Conservation (phyloP, 2,329 filamentous ascomycete species). For the Fusarium guadeloupense region DNA sequence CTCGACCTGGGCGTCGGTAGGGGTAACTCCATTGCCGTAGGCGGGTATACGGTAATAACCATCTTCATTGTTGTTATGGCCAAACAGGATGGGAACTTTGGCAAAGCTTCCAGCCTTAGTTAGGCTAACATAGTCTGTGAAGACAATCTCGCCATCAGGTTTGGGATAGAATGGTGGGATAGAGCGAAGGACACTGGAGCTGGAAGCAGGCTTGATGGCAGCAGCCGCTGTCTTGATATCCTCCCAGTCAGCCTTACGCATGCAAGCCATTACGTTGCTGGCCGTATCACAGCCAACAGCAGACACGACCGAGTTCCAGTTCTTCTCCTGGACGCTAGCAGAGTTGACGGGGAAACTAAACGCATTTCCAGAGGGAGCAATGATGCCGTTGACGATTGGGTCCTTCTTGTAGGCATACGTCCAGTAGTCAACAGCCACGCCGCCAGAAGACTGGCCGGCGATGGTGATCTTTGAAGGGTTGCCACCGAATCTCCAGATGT, state of each 20-base stretch:
- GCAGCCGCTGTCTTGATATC: conserved; percentile 51
- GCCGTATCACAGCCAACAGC: conserved; percentile 50
- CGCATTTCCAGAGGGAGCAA: conserved; percentile 57
- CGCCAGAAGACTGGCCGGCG: conserved; percentile 48
- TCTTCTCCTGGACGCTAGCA: conserved; percentile 45
- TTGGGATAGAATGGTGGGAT: conserved; percentile 55
- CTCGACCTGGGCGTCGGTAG: conserved; percentile 50
- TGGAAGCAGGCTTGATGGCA: conserved; percentile 45
- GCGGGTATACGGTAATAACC: conserved; percentile 58
- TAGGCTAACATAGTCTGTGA: conserved; percentile 50
- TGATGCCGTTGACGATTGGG: conserved; percentile 59
- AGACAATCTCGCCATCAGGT: conserved; percentile 53
- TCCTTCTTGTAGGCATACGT: conserved; percentile 59
- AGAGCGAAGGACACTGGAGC: conserved; percentile 49
- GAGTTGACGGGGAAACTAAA: conserved; percentile 57
- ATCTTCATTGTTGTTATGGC: conserved; percentile 57
- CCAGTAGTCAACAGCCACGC: conserved; percentile 56
- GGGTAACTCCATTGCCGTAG: conserved; percentile 50
- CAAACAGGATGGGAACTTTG: conserved; percentile 53
- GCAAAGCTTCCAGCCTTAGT: conserved; percentile 51
- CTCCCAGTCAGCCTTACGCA: conserved; percentile 49
- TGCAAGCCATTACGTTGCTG: conserved; percentile 48
- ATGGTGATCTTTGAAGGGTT: conserved; percentile 46
- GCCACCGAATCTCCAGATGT: conserved; percentile 45
- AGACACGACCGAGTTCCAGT: conserved; percentile 54